Percentiles rank a stretch among this genome's conserved stretches.
Evolutionary conservation across 1,284 basidiomycete species (phyloP).

Genomic region (Grifola frondosa): DNA sequence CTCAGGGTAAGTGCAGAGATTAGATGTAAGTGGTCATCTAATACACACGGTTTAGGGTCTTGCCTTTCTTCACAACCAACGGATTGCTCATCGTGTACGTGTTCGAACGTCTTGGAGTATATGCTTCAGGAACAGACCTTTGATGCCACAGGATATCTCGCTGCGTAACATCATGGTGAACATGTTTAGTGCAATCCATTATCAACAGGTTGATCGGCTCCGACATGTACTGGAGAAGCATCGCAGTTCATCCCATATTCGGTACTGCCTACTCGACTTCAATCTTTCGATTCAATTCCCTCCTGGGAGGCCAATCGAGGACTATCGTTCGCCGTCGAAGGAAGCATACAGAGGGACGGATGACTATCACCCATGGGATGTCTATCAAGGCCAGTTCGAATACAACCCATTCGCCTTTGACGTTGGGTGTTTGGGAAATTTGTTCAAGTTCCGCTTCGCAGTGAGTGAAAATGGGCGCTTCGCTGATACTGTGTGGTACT

Average conservation of each 20-base stretch:
- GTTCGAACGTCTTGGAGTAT: too few species aligned
- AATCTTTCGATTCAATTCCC: conserved; percentile 2
- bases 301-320: neutral
- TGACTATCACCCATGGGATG: neutral
- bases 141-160: conserved; percentile 3
- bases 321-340: neutral
- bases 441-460: neutral
- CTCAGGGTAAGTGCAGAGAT: neutral
- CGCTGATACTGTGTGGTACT: neutral
- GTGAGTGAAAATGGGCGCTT: too few species aligned
- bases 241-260: neutral
- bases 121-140: neutral
- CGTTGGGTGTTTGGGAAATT: conserved; percentile 7
- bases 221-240: neutral
- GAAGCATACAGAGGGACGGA: neutral
- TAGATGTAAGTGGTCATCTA: neutral
- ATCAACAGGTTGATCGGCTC: too few species aligned
- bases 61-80: neutral
- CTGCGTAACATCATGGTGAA: neutral
- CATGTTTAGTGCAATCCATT: too few species aligned
- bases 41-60: conserved; percentile 1
- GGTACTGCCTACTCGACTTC: conserved; percentile 6
- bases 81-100: conserved; percentile 8
- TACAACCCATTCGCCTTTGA: conserved; percentile 10
- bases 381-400: neutral